phyloP scores from a whole-genome alignment of 2,329 filamentous ascomycete species.

The Alternaria ventricosa region DNA sequence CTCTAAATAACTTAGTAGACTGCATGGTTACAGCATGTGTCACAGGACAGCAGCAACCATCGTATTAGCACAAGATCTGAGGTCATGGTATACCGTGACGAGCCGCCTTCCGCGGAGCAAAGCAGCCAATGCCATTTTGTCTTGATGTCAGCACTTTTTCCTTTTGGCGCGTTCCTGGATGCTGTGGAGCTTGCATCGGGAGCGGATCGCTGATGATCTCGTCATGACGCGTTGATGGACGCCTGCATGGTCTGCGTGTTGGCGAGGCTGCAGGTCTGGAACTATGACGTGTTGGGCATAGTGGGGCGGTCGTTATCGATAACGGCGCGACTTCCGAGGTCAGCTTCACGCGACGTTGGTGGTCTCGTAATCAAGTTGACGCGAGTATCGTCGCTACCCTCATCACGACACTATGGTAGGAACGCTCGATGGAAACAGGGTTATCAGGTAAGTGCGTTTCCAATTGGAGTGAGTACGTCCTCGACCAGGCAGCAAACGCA shows the following conservation, averaged over 20 bases:
- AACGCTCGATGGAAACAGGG: background rate
- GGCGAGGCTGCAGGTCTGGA: background rate
- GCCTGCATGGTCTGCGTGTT: background rate
- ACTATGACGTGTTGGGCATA: background rate
- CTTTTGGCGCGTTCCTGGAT: slow-evolving; percentile 4
- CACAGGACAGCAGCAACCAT: background rate
- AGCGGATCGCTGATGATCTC: slow-evolving; percentile 14
- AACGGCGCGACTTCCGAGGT: background rate
- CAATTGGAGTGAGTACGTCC: background rate
- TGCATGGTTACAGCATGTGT: slow-evolving; percentile 21
- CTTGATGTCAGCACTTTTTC: slow-evolving; percentile 37
- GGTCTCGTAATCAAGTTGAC: background rate
- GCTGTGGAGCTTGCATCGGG: slow-evolving; percentile 17
- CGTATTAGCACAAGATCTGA: slow-evolving; percentile 1
- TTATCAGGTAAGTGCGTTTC: background rate
- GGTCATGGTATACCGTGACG: slow-evolving; percentile 16
- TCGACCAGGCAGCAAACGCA: background rate
- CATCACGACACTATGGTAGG: background rate
- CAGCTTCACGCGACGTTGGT: background rate
- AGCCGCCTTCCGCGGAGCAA: background rate
- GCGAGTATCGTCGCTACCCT: background rate
- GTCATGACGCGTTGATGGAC: slow-evolving; percentile 28
- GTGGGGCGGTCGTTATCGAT: background rate
- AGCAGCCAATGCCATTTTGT: slow-evolving; percentile 19
- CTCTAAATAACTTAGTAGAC: slow-evolving; percentile 20